Percentiles rank a stretch among this genome's conserved stretches.
These are phyloP conservation scores for Cercospora sesami DNA, from an alignment of 2,329 filamentous ascomycete species.

Conservation along the genomic window DNA sequence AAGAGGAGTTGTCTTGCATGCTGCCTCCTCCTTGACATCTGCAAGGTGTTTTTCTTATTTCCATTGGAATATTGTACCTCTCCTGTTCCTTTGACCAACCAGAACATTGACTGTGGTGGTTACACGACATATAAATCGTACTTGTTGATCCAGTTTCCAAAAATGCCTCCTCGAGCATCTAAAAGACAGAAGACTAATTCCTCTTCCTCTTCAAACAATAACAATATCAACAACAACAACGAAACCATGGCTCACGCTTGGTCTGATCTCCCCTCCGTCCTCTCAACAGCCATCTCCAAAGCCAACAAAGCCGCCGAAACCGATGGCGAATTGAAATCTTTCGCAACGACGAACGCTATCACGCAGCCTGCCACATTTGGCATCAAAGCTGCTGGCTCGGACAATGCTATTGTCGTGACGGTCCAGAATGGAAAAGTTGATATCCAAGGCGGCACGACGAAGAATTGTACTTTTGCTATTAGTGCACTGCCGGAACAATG, in stretches of 20 bases:
- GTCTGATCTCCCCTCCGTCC: slow-evolving; percentile 34
- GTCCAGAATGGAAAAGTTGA: slow-evolving; percentile 35
- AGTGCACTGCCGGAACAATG: slow-evolving; percentile 49
- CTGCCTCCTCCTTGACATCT: slow-evolving; percentile 1
- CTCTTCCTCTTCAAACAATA: slow-evolving; percentile 1
- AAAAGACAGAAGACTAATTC: slow-evolving; percentile 27
- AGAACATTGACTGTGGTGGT: slow-evolving; percentile 16
- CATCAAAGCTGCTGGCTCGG: slow-evolving; percentile 36
- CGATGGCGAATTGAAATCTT: slow-evolving; percentile 37
- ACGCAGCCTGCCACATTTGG: slow-evolving; percentile 35
- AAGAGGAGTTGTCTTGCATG: slow-evolving; percentile 5
- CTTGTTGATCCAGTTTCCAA: neutral
- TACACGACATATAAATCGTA: slow-evolving; percentile 14
- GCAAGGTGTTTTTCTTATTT: slow-evolving; percentile 8
- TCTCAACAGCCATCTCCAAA: slow-evolving; percentile 31
- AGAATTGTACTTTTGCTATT: slow-evolving; percentile 41
- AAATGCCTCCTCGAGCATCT: slow-evolving; percentile 20
- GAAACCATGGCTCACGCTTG: slow-evolving; percentile 34
- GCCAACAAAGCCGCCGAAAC: slow-evolving; percentile 31
- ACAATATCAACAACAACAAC: neutral
- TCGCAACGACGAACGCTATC: slow-evolving; percentile 37
- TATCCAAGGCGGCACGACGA: slow-evolving; percentile 29
- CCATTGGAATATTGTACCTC: slow-evolving; percentile 10
- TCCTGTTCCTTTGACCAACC: neutral
- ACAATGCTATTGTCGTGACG: slow-evolving; percentile 34